A percentile compares a stretch with the other conserved stretches of the same genome.
These are phyloP conservation scores for Rutstroemia sp. DNA, from an alignment of 2,329 filamentous ascomycete species.

Conservation along the genomic window DNA sequence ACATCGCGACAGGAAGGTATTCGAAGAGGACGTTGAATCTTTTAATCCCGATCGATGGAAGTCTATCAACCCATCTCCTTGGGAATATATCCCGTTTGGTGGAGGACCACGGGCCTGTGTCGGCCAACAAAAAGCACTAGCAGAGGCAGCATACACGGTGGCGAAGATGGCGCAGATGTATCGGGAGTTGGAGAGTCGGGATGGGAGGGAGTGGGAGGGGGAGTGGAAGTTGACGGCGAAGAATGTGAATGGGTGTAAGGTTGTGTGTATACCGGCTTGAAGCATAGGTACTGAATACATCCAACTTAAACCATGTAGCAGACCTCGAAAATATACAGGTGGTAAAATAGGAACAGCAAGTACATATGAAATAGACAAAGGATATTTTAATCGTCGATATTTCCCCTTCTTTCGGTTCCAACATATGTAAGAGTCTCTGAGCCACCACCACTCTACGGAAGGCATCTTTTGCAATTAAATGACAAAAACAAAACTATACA, in stretches of 20 bases:
- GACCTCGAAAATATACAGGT: too few relatives aligned
- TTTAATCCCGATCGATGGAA: conserved; percentile 70
- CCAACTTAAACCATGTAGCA: too few relatives aligned
- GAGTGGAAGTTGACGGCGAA: conserved; percentile 3
- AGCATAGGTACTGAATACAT: too few relatives aligned
- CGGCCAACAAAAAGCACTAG: conserved; percentile 34
- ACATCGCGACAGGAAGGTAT: conserved; percentile 34
- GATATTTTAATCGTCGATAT: too few relatives aligned
- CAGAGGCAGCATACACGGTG: conserved; percentile 11
- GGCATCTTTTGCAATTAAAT: too few relatives aligned
- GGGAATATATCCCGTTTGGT: conserved; percentile 61
- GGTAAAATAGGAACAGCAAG: too few relatives aligned
- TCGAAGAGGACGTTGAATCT: conserved; percentile 60
- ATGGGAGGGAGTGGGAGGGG: conserved; percentile 1
- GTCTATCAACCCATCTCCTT: conserved; percentile 54
- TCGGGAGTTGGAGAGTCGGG: conserved; percentile 4
- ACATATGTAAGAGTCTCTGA: too few relatives aligned
- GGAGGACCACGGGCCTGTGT: conserved; percentile 62
- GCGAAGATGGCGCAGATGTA: conserved; percentile 9
- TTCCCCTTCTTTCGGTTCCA: too few relatives aligned
- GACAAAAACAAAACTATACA: too few relatives aligned
- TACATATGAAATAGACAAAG: too few relatives aligned
- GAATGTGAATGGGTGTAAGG: conserved; percentile 6
- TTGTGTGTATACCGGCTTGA: neutral
- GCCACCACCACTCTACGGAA: too few relatives aligned